phyloP scores from a whole-genome alignment of 345 rosid genomes.

The Odontarrhena argentea region DNA sequence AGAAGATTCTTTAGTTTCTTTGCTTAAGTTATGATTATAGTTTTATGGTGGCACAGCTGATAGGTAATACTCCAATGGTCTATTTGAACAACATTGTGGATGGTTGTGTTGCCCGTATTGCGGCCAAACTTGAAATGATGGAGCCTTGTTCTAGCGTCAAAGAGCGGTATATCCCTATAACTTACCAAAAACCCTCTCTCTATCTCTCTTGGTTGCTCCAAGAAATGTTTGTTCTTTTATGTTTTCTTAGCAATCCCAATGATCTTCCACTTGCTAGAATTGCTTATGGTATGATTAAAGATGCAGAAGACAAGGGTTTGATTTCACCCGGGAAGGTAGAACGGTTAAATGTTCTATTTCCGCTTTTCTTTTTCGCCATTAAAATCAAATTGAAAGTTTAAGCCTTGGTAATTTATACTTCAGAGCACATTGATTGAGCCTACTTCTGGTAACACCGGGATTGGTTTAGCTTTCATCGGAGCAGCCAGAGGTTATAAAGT shows the following conservation, averaged over 20 bases:
- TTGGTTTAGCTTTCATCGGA: conserved; percentile 68
- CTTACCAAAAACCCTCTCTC: no score
- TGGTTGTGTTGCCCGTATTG: conserved; percentile 61
- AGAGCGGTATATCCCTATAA: conserved; percentile 42
- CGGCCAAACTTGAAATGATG: conserved; percentile 68
- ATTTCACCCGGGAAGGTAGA: conserved; percentile 61
- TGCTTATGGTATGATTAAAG: conserved; percentile 63
- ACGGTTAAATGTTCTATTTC: not conserved
- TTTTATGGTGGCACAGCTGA: conserved; percentile 44
- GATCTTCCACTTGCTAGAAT: conserved; percentile 39
- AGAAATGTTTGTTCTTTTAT: conserved; percentile 7
- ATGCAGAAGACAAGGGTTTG: conserved; percentile 64
- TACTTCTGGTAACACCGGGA: conserved; percentile 82
- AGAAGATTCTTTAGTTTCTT: not conserved
- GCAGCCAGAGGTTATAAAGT: conserved; percentile 73
- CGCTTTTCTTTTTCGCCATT: not conserved
- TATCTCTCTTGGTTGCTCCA: not conserved
- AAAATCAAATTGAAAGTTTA: not conserved
- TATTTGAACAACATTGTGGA: conserved; percentile 59
- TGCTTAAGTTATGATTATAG: not conserved
- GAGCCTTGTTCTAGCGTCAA: conserved; percentile 57
- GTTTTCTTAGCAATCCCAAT: not conserved
- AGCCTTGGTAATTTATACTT: conserved; percentile 10
- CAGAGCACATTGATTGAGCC: conserved; percentile 60
- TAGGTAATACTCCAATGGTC: conserved; percentile 63